These are phyloP conservation scores for Vigna mungo DNA, from an alignment of 306 rosid species.

Conservation along the genomic window DNA sequence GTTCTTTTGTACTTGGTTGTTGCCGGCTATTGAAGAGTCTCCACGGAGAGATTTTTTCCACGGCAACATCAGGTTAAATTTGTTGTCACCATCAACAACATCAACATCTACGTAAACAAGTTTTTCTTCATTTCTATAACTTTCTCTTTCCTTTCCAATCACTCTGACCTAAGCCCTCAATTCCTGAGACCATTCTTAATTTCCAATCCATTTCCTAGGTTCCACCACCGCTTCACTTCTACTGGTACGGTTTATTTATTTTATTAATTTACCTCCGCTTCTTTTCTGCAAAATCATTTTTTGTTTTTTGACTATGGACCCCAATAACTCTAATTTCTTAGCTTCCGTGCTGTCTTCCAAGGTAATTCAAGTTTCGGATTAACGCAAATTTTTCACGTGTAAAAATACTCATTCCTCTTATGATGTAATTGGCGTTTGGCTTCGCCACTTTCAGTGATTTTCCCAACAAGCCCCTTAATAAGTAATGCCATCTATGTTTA, in stretches of 20 bases:
- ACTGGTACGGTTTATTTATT: slow-evolving; percentile 32
- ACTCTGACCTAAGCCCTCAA: slow-evolving; percentile 3
- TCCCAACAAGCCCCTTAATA: slow-evolving; percentile 12
- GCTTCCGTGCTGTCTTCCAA: neutral
- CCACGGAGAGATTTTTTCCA: neutral
- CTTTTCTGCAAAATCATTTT: slow-evolving; percentile 15
- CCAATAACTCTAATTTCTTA: no score
- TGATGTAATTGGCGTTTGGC: slow-evolving; percentile 9
- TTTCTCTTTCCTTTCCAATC: neutral
- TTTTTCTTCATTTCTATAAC: neutral
- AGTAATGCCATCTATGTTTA: slow-evolving; percentile 12
- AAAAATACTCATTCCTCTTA: neutral
- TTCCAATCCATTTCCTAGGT: neutral
- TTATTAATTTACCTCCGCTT: neutral
- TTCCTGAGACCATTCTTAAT: slow-evolving; percentile 18
- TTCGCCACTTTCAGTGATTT: slow-evolving; percentile 35
- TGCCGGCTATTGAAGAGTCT: neutral
- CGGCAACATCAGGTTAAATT: slow-evolving; percentile 3
- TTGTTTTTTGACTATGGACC: neutral
- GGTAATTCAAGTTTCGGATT: neutral
- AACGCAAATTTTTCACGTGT: neutral
- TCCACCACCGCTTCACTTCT: neutral
- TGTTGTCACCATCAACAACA: neutral
- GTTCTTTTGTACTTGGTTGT: neutral
- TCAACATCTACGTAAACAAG: neutral